phyloP scores from a whole-genome alignment of 176 grass and related monocot genomes.

The Chrysopogon serrulatus region DNA sequence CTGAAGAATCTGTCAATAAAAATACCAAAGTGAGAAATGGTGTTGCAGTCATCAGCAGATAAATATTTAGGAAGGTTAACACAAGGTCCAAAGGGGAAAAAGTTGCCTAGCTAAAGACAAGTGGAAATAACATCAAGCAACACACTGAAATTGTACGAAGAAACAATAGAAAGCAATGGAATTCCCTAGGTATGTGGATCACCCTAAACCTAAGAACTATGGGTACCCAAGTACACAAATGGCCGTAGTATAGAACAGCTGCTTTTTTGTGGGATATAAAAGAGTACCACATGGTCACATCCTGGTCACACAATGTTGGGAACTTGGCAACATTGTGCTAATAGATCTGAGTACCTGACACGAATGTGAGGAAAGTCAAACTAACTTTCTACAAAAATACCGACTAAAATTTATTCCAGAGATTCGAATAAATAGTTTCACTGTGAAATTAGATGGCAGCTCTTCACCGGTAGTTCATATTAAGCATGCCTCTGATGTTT shows the following conservation, averaged over 20 bases:
- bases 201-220: not conserved
- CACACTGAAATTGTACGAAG: not conserved
- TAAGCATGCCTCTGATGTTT: not conserved
- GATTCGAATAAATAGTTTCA: not conserved
- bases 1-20: slow-evolving; percentile 35
- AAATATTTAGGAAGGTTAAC: not conserved
- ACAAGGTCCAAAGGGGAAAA: not conserved
- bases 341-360: not conserved
- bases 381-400: not conserved
- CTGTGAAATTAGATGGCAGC: not conserved
- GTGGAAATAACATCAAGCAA: not conserved
- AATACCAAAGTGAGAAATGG: not conserved
- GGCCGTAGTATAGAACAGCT: not conserved
- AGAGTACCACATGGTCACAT: not conserved
- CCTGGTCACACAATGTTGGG: not conserved
- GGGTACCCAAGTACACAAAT: not conserved
- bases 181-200: not conserved
- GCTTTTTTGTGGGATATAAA: not conserved
- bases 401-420: not conserved
- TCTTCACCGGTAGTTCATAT: not conserved
- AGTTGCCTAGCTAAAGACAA: not conserved
- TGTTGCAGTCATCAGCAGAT: not conserved
- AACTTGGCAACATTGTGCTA: not conserved
- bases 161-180: not conserved
- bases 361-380: not conserved